phyloP scores from a whole-genome alignment of 495 filamentous ascomycete species.

The Bryoglossum gracile region DNA sequence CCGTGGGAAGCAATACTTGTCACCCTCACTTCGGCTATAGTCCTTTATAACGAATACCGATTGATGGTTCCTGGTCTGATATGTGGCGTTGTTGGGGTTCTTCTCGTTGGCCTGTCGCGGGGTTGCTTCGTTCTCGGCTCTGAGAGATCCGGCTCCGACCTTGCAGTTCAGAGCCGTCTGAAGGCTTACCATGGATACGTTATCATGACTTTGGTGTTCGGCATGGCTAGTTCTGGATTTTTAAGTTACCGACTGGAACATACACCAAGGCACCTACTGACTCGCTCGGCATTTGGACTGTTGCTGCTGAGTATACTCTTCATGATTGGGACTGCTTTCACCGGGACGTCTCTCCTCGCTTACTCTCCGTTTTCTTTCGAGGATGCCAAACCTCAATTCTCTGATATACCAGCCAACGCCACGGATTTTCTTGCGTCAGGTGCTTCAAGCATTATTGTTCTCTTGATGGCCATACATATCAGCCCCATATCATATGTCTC shows the following conservation, averaged over 20 bases:
- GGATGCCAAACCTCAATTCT: background rate
- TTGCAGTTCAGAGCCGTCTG: background rate
- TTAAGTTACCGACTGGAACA: constrained; percentile 3
- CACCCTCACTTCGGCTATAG: background rate
- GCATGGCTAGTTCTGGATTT: constrained; percentile 7
- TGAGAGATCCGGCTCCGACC: background rate
- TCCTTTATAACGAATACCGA: constrained; percentile 18
- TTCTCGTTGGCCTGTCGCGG: constrained; percentile 11
- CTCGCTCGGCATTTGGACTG: background rate
- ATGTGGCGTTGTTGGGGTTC: constrained; percentile 3
- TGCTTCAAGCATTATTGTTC: constrained; percentile 4
- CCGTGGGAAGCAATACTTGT: constrained; percentile 7
- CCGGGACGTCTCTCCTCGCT: constrained; percentile 5
- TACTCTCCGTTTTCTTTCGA: constrained; percentile 7
- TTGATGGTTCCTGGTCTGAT: constrained; percentile 19
- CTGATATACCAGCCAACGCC: background rate
- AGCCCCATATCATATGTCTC: constrained; percentile 1
- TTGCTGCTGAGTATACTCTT: constrained; percentile 2
- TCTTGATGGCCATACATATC: constrained; percentile 3
- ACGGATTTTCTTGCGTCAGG: constrained; percentile 1
- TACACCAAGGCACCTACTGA: background rate
- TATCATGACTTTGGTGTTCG: constrained; percentile 24
- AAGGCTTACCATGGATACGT: constrained; percentile 18
- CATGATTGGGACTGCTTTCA: background rate
- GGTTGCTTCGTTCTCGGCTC: constrained; percentile 10